Evolutionary conservation across 2,329 filamentous ascomycete species (phyloP).

Genomic region (Diaporthe batatas): DNA sequence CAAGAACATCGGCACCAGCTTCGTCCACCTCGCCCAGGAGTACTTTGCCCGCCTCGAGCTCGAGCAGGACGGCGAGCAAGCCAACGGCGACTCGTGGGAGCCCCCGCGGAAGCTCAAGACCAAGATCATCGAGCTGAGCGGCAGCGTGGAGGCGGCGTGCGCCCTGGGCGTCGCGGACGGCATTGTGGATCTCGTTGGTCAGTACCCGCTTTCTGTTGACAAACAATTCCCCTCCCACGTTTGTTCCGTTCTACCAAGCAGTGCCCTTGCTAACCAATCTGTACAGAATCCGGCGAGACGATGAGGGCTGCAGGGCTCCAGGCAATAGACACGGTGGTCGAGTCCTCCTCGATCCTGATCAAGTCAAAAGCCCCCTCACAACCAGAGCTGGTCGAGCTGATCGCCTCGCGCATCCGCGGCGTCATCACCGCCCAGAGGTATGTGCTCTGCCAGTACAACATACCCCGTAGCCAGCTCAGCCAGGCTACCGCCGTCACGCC

Average conservation of each 20-base stretch:
- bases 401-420: constrained; percentile 87
- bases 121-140: constrained; percentile 93
- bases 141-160: constrained; percentile 97
- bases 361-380: constrained; percentile 89
- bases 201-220: constrained; percentile 52
- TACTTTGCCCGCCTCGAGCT: constrained; percentile 87
- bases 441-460: constrained; percentile 97
- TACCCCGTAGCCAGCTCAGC: constrained; percentile 77
- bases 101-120: constrained; percentile 75
- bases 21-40: constrained; percentile 83
- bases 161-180: constrained; percentile 95
- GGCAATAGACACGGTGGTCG: constrained; percentile 92
- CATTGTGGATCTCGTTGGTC: constrained; percentile 96
- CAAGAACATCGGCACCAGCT: constrained; percentile 95
- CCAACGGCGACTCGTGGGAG: constrained; percentile 49
- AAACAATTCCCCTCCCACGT: too few relatives aligned
- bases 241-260: neutral
- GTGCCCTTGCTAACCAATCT: neutral
- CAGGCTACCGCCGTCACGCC: constrained; percentile 84
- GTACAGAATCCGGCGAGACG: constrained; percentile 92
- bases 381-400: constrained; percentile 83
- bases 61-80: constrained; percentile 57
- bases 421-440: constrained; percentile 96
- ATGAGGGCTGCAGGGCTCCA: constrained; percentile 96
- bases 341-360: constrained; percentile 90